Percentiles rank a stretch among this genome's conserved stretches.
Conservation (phyloP, 2,329 filamentous ascomycete genomes). For the Aspergillus alliaceus region DNA sequence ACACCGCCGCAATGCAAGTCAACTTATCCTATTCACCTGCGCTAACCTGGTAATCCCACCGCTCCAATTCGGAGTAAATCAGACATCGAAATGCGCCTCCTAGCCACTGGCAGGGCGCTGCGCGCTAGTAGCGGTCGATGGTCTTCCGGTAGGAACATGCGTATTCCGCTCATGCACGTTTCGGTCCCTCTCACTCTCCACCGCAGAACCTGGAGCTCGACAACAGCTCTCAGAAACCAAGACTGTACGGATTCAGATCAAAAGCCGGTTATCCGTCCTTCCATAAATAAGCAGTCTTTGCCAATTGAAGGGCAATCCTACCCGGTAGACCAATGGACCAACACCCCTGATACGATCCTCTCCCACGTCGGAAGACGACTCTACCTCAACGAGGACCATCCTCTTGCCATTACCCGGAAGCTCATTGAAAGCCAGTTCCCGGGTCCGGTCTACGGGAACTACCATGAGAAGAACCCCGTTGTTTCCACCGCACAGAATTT, state of each 20-base stretch:
- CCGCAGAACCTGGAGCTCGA: conserved; percentile 35
- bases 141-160: conserved; percentile 23
- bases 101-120: conserved; percentile 41
- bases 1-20: background rate
- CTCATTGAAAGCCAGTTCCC: conserved; percentile 91
- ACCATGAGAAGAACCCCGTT: conserved; percentile 78
- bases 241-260: conserved; percentile 13
- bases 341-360: conserved; percentile 74
- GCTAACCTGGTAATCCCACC: background rate
- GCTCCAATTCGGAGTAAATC: background rate
- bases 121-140: conserved; percentile 36
- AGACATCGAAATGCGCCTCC: conserved; percentile 33
- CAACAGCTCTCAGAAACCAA: conserved; percentile 25
- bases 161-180: conserved; percentile 21
- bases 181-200: conserved; percentile 16
- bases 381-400: conserved; percentile 90
- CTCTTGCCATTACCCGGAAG: conserved; percentile 83
- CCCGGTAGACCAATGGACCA: conserved; percentile 77
- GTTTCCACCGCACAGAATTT: conserved; percentile 89
- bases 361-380: conserved; percentile 72
- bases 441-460: conserved; percentile 66
- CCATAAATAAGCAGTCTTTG: conserved; percentile 35
- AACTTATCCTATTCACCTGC: background rate
- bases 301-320: conserved; percentile 66
- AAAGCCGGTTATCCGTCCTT: background rate